Conservation (phyloP, 2,329 filamentous ascomycete species). For the Paecilomyces niveus region DNA sequence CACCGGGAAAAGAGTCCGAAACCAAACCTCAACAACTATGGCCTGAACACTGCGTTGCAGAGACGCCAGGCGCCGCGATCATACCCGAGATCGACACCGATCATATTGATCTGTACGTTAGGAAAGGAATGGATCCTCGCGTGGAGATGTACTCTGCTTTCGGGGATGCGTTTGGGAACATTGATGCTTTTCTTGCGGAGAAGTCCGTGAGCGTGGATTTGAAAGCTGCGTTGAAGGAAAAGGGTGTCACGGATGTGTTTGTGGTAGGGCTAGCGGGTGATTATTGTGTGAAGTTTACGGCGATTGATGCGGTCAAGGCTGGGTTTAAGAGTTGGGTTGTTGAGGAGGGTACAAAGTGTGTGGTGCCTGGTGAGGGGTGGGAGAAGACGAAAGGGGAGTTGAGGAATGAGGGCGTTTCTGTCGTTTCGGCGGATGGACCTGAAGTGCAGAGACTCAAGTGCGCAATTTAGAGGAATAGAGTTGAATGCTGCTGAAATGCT, state of each 20-base stretch:
- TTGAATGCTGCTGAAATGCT: not conserved
- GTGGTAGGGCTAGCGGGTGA: constrained; percentile 81
- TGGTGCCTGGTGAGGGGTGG: constrained; percentile 56
- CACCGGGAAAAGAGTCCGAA: constrained; percentile 48
- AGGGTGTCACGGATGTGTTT: constrained; percentile 68
- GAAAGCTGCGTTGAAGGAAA: constrained; percentile 47
- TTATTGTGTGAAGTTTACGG: constrained; percentile 80
- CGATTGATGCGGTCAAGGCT: constrained; percentile 65
- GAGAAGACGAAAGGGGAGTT: constrained; percentile 49
- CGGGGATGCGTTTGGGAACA: constrained; percentile 63
- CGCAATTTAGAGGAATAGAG: not conserved
- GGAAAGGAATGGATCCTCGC: constrained; percentile 67
- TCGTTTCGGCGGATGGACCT: constrained; percentile 52
- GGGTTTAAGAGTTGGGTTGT: constrained; percentile 74
- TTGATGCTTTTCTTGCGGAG: constrained; percentile 23
- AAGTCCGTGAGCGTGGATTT: constrained; percentile 51
- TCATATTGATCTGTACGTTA: constrained; percentile 58
- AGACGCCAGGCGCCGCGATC: constrained; percentile 63
- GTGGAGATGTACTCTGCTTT: constrained; percentile 97
- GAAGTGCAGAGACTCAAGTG: constrained; percentile 47
- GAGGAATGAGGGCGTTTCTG: constrained; percentile 50
- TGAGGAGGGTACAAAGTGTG: constrained; percentile 68
- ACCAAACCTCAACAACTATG: constrained; percentile 66
- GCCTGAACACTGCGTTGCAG: constrained; percentile 83
- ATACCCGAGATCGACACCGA: constrained; percentile 60